Evolutionary conservation across 306 rosid species (phyloP), one percentile per base, ranked within the genome.

Genomic region (Quercus agrifolia): DNA sequence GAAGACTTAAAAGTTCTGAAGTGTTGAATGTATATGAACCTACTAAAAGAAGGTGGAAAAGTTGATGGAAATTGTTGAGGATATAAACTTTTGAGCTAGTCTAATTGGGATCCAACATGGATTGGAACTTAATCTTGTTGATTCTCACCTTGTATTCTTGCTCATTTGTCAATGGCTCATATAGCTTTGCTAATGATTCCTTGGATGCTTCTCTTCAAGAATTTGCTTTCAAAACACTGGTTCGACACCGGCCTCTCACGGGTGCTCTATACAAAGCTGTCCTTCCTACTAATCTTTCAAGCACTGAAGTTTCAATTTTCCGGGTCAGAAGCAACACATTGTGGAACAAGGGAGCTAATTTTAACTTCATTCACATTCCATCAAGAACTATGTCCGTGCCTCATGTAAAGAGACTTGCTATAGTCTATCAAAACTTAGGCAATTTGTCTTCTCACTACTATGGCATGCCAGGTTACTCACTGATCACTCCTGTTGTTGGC

Each of bases 321-420:
- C 87, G 96, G 77, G 88, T 94, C 11, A 79, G 97, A 84, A 94
- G 92, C 85, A 70, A 86, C 73, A 86, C 89, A 56, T 84, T 91
- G 73, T 92, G 98, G 98, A 82, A 86, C 14, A 83, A 57, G 79
- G 98, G 98, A 27, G 95, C 91, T n/a, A 86, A 92, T 74, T 87
- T 91, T 28, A 82, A 93, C 85, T 79, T 78, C 77, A 90, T 92
- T 69, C 73, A 55, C 67, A 89, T 92, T 78, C 97, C 99, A n/a
- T 78, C 96, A 46, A 89, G 89, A 82, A 89, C 97, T 11, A 70
- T 80, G 75, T 73, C 98, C 54, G 79, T 89, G 55, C 99, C 98
- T 21, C 93, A 84, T 59, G 97, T 92, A 15, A 89, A 52, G 82
- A 91, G 98, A 76, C 46, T 95, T 75, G 96, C 89, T 44, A 84